Percentiles rank a stretch among this genome's conserved stretches.
phyloP scores from a whole-genome alignment of 1,139 yeast species.

The Zygoascus sp. region DNA sequence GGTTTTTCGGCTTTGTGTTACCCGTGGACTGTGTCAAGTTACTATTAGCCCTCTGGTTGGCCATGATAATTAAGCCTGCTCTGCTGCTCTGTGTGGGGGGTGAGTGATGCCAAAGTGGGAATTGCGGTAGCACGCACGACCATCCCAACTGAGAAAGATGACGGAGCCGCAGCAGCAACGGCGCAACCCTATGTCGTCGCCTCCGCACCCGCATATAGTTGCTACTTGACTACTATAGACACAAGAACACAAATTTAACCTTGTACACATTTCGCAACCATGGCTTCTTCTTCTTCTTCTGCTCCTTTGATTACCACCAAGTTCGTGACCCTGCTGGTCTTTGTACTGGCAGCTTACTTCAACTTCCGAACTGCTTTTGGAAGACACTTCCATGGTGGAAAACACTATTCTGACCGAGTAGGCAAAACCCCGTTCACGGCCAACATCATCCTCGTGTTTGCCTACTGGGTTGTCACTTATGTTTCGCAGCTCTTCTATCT shows the following conservation, averaged over 20 bases:
- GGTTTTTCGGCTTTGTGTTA: slow-evolving; percentile 6
- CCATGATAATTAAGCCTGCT: background rate
- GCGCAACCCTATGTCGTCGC: too few species aligned
- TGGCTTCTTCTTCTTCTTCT: slow-evolving; percentile 1
- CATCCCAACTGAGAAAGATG: background rate
- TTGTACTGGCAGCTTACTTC: slow-evolving; percentile 13
- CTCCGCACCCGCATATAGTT: background rate
- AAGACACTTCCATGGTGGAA: slow-evolving; percentile 9
- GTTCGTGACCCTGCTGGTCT: slow-evolving; percentile 11
- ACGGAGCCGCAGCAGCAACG: too few species aligned
- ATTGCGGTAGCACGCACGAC: background rate
- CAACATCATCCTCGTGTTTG: slow-evolving; percentile 47
- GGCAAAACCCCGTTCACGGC: slow-evolving; percentile 66
- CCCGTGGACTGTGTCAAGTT: background rate
- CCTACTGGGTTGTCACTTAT: slow-evolving; percentile 56
- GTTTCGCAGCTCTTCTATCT: slow-evolving; percentile 53
- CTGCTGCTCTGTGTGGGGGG: background rate
- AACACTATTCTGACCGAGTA: slow-evolving; percentile 11
- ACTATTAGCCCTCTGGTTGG: background rate
- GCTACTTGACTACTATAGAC: background rate
- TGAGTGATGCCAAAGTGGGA: background rate
- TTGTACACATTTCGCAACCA: background rate
- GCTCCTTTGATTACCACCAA: slow-evolving; percentile 12
- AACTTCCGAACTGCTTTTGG: slow-evolving; percentile 15
- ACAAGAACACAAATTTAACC: background rate